phyloP scores from a whole-genome alignment of 208 protist genomes.

The Acanthamoeba culbertsoni region DNA sequence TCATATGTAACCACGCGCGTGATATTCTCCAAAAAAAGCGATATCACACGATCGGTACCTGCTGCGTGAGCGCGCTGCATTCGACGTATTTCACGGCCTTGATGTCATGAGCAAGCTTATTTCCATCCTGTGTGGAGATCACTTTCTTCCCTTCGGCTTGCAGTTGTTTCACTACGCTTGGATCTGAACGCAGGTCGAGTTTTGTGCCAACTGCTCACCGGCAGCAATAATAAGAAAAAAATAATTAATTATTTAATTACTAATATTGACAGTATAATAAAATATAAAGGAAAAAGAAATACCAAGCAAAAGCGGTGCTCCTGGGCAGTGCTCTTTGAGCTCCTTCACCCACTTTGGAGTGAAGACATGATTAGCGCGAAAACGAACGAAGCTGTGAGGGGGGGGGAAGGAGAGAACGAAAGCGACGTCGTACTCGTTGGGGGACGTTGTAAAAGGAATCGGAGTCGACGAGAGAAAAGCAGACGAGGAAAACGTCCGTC shows the following conservation, averaged over 20 bases:
- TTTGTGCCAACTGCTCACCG: constrained; percentile 14
- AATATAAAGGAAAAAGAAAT: neutral
- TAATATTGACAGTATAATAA: neutral
- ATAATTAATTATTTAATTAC: too few species aligned
- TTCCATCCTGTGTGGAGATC: constrained; percentile 5
- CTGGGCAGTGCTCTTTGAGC: constrained; percentile 4
- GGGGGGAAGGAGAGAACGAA: neutral
- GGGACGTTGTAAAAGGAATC: constrained; percentile 22
- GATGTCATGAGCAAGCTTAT: constrained; percentile 10
- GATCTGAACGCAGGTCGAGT: neutral
- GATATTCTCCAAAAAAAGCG: neutral
- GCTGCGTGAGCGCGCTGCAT: constrained; percentile 20
- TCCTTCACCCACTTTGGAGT: neutral
- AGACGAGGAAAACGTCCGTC: constrained; percentile 29
- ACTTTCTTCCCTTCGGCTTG: neutral
- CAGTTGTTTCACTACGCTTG: neutral
- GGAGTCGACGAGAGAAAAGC: constrained; percentile 10
- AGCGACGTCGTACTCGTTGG: neutral
- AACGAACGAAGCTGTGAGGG: neutral
- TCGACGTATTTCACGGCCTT: constrained; percentile 15
- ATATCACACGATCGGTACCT: neutral
- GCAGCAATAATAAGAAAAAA: too few species aligned
- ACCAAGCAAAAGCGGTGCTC: neutral
- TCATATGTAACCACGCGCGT: neutral
- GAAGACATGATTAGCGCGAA: too few species aligned